Evolutionary conservation across 2,329 filamentous ascomycete species (phyloP), one percentile per base, ranked within the genome.

Genomic region (Cladosporium colombiae): DNA sequence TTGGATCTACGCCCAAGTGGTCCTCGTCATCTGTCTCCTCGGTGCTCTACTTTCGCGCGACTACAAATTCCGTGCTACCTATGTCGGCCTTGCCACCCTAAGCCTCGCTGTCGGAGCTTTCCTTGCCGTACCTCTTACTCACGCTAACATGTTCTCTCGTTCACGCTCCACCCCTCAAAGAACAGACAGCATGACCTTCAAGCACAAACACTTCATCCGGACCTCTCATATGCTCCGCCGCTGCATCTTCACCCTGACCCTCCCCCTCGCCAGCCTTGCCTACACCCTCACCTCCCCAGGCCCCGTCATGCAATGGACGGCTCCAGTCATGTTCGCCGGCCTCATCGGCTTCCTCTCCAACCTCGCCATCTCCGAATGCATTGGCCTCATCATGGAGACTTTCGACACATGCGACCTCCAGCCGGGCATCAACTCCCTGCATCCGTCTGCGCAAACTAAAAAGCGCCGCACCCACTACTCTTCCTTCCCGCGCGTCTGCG

Each of bases 371-470:
- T 86, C 90, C 2, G 91, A 93, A 77, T 92, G 90, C 76, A 86
- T 89, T 69, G 89, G 90, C 0, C 79, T 93, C 35, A 85, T 93
- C 74, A 93, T 93, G 90, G 90, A 93, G 74, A 89, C 88, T 0
- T 93, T 89, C 75, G 91, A 93, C 74, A 91, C 88, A n/a, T 91
- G 89, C 49, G 91, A 93, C 75, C 81, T 93, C 4, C 89, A 91
- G 70, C 87, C 89, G 2, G 88, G 89, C 13, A 89, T 90, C 81
- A 90, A 85, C 65, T 82, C 79, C 31, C 74, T 72, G 29, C 82
- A 84, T 70, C 76, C 78, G 16, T 76, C 78, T 25, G 27, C 11
- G n/a, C 53, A 65, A 5, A 78, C 79, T 33, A 74, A 78, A 21
- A 74, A 80, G 37, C 81, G 85, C 56, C 78, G 85, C 40, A 92